These are phyloP conservation scores for Solanum chaucha DNA, from an alignment of 257 asterid species.

Conservation along the genomic window DNA sequence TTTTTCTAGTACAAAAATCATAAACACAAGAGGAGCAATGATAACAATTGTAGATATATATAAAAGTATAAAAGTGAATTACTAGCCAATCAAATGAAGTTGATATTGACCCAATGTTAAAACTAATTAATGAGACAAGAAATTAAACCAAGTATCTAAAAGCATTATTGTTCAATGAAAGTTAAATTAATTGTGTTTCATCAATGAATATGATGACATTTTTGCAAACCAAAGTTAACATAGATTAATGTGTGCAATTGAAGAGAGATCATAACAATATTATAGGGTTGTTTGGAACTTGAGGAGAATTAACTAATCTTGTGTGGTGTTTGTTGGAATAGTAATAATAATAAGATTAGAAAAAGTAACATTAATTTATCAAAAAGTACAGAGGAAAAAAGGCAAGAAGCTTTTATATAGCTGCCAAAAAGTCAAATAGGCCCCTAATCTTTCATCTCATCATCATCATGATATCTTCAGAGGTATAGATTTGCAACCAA, in stretches of 20 bases:
- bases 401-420: not conserved
- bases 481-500: conserved; percentile 58
- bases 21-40: not conserved
- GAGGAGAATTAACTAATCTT: conserved; percentile 3
- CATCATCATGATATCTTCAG: conserved; percentile 36
- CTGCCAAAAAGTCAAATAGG: conserved; percentile 73
- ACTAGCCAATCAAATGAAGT: conserved; percentile 14
- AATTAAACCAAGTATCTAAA: not conserved
- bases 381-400: conserved; percentile 21
- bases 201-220: conserved; percentile 19
- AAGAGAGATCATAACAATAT: conserved; percentile 80
- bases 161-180: conserved; percentile 6
- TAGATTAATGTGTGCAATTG: conserved; percentile 67
- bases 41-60: not conserved
- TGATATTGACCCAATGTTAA: conserved; percentile 4
- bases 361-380: not conserved
- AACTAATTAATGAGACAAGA: not conserved
- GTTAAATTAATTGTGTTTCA: conserved; percentile 22
- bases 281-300: conserved; percentile 51
- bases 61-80: not conserved
- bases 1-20: not conserved
- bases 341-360: not conserved
- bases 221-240: conserved; percentile 30
- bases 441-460: conserved; percentile 30
- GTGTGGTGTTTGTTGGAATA: conserved; percentile 54